Conservation (phyloP, 768 basidiomycete genomes). For the Tylopilus vinaceipallidus region DNA sequence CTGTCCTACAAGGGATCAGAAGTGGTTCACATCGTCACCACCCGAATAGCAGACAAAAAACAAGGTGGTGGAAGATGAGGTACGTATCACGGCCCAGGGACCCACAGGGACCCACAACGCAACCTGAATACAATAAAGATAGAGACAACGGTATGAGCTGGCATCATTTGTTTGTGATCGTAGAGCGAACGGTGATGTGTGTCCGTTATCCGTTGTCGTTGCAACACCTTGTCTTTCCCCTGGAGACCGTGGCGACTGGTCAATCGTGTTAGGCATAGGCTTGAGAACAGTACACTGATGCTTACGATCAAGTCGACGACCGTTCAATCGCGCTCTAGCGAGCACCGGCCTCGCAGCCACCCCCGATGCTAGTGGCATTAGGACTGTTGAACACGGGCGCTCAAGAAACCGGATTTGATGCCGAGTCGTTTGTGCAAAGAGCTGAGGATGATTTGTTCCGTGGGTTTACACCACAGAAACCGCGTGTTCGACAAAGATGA, state of each 20-base stretch:
- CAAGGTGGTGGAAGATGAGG: slow-evolving; percentile 2
- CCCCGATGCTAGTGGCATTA: too few species aligned
- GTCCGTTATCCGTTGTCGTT: neutral
- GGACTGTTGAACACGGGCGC: too few species aligned
- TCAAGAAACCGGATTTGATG: too few species aligned
- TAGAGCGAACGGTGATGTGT: neutral
- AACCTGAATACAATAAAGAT: slow-evolving; percentile 18
- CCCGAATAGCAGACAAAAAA: slow-evolving; percentile 13
- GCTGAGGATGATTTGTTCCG: too few species aligned
- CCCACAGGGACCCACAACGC: slow-evolving; percentile 24
- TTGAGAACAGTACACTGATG: neutral
- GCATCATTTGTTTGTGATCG: neutral
- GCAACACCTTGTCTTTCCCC: slow-evolving; percentile 13
- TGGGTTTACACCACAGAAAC: too few species aligned
- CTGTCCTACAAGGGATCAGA: neutral
- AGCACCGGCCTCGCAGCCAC: neutral
- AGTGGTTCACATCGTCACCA: slow-evolving; percentile 14
- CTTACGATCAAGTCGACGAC: neutral
- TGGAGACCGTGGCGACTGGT: slow-evolving; percentile 1
- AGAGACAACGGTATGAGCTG: neutral
- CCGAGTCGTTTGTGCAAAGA: too few species aligned
- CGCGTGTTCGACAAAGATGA: too few species aligned
- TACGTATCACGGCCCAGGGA: slow-evolving; percentile 2
- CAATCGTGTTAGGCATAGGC: neutral
- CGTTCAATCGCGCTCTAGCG: neutral